Conservation (phyloP, 495 filamentous ascomycete species). For the Penicillium ucsense region DNA sequence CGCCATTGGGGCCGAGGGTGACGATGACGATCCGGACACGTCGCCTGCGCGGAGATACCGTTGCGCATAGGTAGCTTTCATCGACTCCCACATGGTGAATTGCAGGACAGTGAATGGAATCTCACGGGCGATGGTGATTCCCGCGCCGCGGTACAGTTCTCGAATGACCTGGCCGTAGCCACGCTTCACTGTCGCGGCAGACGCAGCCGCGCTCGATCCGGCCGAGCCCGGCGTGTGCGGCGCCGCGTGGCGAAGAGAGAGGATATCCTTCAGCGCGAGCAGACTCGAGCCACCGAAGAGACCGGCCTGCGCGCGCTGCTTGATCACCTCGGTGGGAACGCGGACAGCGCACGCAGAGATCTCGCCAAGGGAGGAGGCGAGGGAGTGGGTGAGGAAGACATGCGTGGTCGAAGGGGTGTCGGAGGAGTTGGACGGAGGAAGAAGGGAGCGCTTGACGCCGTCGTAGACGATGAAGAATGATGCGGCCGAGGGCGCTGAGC, state of each 20-base stretch:
- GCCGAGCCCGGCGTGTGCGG: not conserved
- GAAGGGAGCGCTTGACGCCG: conserved; percentile 52
- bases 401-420: conserved; percentile 25
- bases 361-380: conserved; percentile 82
- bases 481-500: conserved; percentile 89
- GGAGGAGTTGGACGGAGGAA: conserved; percentile 19
- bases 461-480: conserved; percentile 99
- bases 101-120: conserved; percentile 96
- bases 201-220: not conserved
- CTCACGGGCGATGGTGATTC: conserved; percentile 86
- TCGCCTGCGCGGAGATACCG: conserved; percentile 17
- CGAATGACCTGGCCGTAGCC: conserved; percentile 52
- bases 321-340: conserved; percentile 93
- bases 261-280: conserved; percentile 56
- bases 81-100: conserved; percentile 91
- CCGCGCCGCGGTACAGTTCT: conserved; percentile 85
- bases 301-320: conserved; percentile 87
- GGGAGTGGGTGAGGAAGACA: conserved; percentile 56
- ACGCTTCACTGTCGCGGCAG: conserved; percentile 12
- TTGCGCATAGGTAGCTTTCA: conserved; percentile 54
- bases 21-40: no score
- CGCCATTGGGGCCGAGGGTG: no score
- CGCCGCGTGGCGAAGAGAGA: conserved; percentile 38
- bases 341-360: conserved; percentile 85
- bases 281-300: conserved; percentile 48